These are phyloP conservation scores for Pichia eremophila DNA, from an alignment of 805 yeast species.

Conservation along the genomic window DNA sequence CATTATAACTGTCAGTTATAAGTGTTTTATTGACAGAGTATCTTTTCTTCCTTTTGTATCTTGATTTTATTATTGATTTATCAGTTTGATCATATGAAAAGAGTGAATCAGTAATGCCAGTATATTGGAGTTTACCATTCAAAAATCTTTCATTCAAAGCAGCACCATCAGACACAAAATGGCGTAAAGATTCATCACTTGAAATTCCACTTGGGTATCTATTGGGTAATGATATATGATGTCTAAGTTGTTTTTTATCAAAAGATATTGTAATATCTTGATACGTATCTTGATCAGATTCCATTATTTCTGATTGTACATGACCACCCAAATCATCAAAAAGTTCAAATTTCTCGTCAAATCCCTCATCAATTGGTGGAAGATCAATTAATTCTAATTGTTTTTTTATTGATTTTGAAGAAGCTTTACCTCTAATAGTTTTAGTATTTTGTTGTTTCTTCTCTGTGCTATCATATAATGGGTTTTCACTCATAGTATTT, in stretches of 20 bases:
- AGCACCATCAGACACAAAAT: not conserved
- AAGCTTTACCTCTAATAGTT: not conserved
- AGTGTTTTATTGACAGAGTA: no score
- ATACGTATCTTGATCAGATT: constrained; percentile 5
- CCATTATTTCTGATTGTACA: constrained; percentile 9
- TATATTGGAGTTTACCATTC: not conserved
- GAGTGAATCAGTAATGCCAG: not conserved
- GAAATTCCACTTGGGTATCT: not conserved
- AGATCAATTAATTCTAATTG: constrained; percentile 5
- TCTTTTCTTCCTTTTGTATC: no score
- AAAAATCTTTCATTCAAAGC: not conserved
- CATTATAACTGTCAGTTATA: not conserved
- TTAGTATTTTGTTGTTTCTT: not conserved
- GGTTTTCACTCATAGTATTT: constrained; percentile 1
- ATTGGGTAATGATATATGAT: not conserved
- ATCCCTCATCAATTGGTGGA: constrained; percentile 9
- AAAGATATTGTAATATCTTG: not conserved
- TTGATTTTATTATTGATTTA: no score
- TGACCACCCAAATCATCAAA: not conserved
- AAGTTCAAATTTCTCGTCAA: not conserved
- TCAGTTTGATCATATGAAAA: not conserved
- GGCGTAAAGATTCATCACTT: not conserved
- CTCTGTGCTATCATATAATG: not conserved
- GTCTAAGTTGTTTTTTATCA: not conserved
- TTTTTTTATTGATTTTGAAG: not conserved